These are phyloP conservation scores for Myriosclerotinia duriaeana DNA, from an alignment of 2,329 filamentous ascomycete genomes.

Conservation along the genomic window DNA sequence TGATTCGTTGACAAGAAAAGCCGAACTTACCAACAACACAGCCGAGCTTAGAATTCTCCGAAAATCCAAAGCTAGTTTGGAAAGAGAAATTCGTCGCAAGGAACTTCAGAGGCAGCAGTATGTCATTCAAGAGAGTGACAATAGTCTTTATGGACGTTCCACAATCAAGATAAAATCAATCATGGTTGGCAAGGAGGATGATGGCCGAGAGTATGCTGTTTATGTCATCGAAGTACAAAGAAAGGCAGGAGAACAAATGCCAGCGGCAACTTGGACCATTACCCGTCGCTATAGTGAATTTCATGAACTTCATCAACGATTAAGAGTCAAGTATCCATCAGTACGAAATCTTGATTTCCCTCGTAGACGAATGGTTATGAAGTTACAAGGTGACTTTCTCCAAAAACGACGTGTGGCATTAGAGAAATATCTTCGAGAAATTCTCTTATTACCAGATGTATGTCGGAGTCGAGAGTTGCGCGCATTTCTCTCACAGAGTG, in stretches of 20 bases:
- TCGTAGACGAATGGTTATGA: constrained; percentile 88
- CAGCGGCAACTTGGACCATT: constrained; percentile 90
- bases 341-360: constrained; percentile 91
- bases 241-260: constrained; percentile 91
- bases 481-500: constrained; percentile 87
- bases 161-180: constrained; percentile 88
- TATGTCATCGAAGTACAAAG: constrained; percentile 91
- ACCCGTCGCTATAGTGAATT: constrained; percentile 96
- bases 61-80: constrained; percentile 91
- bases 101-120: constrained; percentile 97
- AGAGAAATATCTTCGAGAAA: constrained; percentile 78
- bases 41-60: constrained; percentile 87
- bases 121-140: constrained; percentile 95
- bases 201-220: constrained; percentile 88
- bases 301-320: constrained; percentile 86
- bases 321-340: constrained; percentile 81
- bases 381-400: constrained; percentile 92
- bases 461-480: constrained; percentile 91
- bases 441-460: constrained; percentile 85
- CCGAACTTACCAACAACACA: constrained; percentile 94
- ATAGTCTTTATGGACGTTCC: constrained; percentile 90
- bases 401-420: constrained; percentile 82
- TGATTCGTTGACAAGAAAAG: constrained; percentile 87
- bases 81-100: constrained; percentile 88
- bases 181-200: constrained; percentile 86